phyloP scores from a whole-genome alignment of 345 rosid species.

The Ceriops zippeliana region DNA sequence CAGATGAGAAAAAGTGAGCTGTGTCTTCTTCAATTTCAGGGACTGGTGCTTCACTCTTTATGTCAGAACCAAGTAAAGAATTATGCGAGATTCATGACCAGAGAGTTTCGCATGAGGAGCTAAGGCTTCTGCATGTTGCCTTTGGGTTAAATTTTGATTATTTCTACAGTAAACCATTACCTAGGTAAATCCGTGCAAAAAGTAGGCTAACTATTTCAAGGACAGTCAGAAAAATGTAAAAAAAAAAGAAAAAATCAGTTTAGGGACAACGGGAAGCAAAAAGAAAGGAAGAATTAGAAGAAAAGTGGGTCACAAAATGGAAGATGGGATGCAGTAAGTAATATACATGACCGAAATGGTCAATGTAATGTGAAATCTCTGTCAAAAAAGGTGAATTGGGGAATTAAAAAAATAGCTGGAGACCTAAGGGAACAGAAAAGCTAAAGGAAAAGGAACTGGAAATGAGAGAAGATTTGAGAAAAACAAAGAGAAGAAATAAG shows the following conservation, averaged over 20 bases:
- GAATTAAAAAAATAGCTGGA: neutral
- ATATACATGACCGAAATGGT: neutral
- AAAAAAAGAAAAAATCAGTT: neutral
- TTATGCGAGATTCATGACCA: too few species aligned
- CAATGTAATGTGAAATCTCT: conserved; percentile 2
- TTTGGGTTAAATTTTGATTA: neutral
- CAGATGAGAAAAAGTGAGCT: neutral
- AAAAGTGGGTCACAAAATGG: too few species aligned
- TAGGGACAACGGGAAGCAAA: too few species aligned
- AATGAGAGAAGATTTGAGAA: neutral
- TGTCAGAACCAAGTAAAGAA: neutral
- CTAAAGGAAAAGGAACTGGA: neutral
- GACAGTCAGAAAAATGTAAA: neutral
- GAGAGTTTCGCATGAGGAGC: neutral
- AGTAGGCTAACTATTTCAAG: neutral
- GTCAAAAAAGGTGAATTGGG: neutral
- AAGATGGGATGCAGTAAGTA: neutral
- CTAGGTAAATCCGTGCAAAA: neutral
- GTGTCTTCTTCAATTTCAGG: neutral
- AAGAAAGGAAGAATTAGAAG: too few species aligned
- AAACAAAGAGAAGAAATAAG: neutral
- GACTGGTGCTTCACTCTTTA: neutral
- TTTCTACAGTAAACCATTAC: neutral
- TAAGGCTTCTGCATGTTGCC: neutral
- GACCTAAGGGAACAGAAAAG: neutral